Evolutionary conservation across 805 yeast genomes (phyloP), one percentile per base, ranked within the genome.

Genomic region (Saturnispora hagleri): DNA sequence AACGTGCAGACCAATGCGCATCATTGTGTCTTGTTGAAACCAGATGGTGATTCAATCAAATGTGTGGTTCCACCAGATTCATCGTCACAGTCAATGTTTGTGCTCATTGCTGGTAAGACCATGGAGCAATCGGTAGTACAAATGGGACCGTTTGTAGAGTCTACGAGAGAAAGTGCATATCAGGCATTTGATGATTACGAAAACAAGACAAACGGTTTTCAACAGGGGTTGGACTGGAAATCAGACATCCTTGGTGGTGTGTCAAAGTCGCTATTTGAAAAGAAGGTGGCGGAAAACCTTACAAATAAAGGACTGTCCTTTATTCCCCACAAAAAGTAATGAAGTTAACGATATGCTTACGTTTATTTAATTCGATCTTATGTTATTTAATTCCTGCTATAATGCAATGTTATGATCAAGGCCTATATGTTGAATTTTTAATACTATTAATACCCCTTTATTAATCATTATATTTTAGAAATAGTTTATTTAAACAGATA

Each of bases 101-200:
- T 84, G 4, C 57, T 88, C 22, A 71, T 87, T 56, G 93, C 89
- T 27, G 96, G 95, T 51, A 67, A 85, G 63, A 75, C 77, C 20
- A 69, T 87, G 52, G 77, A 86, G 58, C 96, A 88, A 70, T 78
- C 80, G 17, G 73, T 85, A 51, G 85, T 87, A 28, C 96, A 89
- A 63, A 83, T 87, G 63, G 97, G 97, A 17, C 96, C 97, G 13
- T 89, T 89, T 62, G 97, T 89, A 17, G 93, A 86, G 55, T 77
- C 86, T 8, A 70, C 84, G 20, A 73, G 74, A 49, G 84, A 80
- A 50, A 79, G 77, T 56, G 82, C 89, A 54, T 74, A 79, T 57
- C 68, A 84, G 59, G 93, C 88, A 0, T 82, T 86, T 60, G 60
- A 69, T 66, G 89, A 85, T 63, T 89, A 84, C 65, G 90, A 84